Evolutionary conservation across 768 basidiomycete genomes (phyloP), one percentile per base, ranked within the genome.

Genomic region (Gymnopilus junonius): DNA sequence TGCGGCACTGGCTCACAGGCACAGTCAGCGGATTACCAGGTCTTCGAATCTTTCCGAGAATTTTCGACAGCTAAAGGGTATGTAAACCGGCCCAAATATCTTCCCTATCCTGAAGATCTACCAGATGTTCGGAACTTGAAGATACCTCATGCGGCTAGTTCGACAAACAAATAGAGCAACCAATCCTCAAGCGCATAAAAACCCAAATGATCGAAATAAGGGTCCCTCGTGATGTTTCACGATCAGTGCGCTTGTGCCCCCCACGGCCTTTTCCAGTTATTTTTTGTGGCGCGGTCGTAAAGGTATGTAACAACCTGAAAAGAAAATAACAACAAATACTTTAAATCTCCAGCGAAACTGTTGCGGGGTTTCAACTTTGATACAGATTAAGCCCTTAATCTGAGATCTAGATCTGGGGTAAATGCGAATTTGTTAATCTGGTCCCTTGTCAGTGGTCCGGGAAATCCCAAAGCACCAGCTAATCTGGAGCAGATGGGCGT

Each of bases 111-210:
- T 69, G 74, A 68, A 54, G 54, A 63, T 59, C 73, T 68, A 74
- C 61, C 75, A 76, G 67, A 72, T 75, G 74, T 71, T 77, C 82
- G 80, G 79, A 81, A 80, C 82, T 78, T 77, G 75, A 78, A 42
- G 74, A 29, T 80, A 76, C 81, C 79, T 72, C 73, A 76, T 84
- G 78, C 80, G 80, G 82, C 80, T 79, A 83, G 79, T 27, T 37
- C 57, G 54, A 71, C 77, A 77, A 79, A 76, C 70, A 73, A 73
- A 75, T 75, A 73, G 64, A 72, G 71, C 65, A 68, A 72, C 66
- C 67, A 74, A 70, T 69, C 69, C 70, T 66, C 69, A 69, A 70
- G 74, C 75, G 72, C 75, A 74, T 73, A 76, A 76, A n/a, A 75
- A 68, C 74, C 75, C 74, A 73, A 75, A 71, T 62, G 67, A 70